Conservation (phyloP, 2,329 filamentous ascomycete genomes). For the Akanthomyces uredinophilus region DNA sequence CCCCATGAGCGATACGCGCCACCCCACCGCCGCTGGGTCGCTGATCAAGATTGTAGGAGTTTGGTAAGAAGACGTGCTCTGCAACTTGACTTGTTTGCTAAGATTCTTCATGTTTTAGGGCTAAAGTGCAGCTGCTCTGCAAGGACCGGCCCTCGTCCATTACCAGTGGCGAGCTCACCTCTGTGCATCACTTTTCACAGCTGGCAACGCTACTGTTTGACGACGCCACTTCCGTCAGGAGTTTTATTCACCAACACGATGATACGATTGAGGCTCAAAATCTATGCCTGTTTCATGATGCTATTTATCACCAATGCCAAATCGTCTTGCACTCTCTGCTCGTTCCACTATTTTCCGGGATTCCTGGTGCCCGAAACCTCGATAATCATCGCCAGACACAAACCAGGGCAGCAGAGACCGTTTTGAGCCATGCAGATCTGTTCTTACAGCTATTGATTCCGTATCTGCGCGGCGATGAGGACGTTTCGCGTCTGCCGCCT, state of each 20-base stretch:
- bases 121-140: slow-evolving; percentile 4
- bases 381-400: slow-evolving; percentile 1
- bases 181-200: slow-evolving; percentile 5
- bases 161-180: not conserved
- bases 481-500: slow-evolving; percentile 3
- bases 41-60: slow-evolving; percentile 6
- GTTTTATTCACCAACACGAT: not conserved
- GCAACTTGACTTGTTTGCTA: not conserved
- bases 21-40: not conserved
- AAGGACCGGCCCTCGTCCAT: slow-evolving; percentile 1
- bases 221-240: not conserved
- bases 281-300: not conserved
- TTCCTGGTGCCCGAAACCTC: not conserved
- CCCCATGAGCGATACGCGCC: not conserved
- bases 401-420: not conserved
- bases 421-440: not conserved
- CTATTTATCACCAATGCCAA: slow-evolving; percentile 8
- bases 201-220: slow-evolving; percentile 2
- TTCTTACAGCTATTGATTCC: not conserved
- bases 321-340: slow-evolving; percentile 1
- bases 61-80: not conserved
- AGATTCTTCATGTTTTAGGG: not conserved
- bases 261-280: not conserved
- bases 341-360: slow-evolving; percentile 2
- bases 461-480: not conserved